phyloP scores from a whole-genome alignment of 495 filamentous ascomycete genomes.

The Aspergillus nanangensis region DNA sequence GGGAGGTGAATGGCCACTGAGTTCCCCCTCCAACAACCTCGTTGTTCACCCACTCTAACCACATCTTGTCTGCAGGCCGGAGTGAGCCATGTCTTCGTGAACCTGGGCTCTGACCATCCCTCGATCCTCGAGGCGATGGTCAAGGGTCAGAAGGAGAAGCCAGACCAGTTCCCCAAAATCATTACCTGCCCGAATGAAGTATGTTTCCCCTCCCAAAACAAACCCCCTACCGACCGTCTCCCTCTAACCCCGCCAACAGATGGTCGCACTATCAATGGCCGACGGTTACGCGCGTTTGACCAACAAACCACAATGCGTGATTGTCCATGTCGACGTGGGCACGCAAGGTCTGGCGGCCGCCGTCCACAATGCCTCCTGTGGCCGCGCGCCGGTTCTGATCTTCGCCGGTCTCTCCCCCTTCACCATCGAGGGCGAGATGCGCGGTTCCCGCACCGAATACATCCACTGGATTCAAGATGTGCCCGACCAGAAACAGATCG shows the following conservation, averaged over 20 bases:
- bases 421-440: conserved; percentile 86
- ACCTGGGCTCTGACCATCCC: conserved; percentile 91
- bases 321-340: conserved; percentile 94
- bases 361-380: conserved; percentile 85
- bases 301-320: conserved; percentile 81
- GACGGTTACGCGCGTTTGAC: conserved; percentile 91
- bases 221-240: conserved; percentile 13
- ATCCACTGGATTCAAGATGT: conserved; percentile 99
- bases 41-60: too few species aligned
- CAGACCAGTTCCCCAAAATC: conserved; percentile 71
- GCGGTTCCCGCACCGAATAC: conserved; percentile 86
- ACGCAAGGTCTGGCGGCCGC: conserved; percentile 90
- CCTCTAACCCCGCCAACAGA: conserved; percentile 46
- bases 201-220: too few species aligned
- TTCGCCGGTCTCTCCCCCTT: conserved; percentile 89
- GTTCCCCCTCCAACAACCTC: neutral
- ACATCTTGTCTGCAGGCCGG: conserved; percentile 58
- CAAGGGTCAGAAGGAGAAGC: conserved; percentile 67
- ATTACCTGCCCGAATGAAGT: conserved; percentile 91
- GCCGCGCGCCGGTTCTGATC: conserved; percentile 81
- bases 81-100: conserved; percentile 87
- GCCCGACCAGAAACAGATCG: conserved; percentile 88
- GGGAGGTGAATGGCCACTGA: conserved; percentile 50
- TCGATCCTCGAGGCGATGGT: conserved; percentile 95
- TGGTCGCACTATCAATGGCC: conserved; percentile 97